Percentiles rank a stretch among this genome's conserved stretches.
Conservation (phyloP, 2,329 filamentous ascomycete genomes). For the Tolypocladium guangdongense region DNA sequence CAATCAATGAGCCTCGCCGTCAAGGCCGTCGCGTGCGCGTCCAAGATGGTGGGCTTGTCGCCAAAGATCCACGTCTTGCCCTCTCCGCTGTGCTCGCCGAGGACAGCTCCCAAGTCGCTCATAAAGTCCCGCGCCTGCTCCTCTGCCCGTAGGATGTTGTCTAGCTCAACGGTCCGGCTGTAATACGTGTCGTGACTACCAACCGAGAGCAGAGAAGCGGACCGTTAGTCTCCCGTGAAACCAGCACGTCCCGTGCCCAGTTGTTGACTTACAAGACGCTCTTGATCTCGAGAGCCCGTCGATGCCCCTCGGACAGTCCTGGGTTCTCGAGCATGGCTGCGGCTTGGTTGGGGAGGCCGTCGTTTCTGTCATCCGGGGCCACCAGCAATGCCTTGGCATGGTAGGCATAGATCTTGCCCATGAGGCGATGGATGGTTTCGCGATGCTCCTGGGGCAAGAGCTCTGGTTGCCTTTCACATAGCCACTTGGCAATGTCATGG, state of each 20-base stretch:
- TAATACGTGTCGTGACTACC: conserved; percentile 16
- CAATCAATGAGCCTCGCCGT: conserved; percentile 13
- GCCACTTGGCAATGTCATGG: conserved; percentile 15
- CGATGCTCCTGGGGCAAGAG: conserved; percentile 13
- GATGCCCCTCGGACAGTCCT: conserved; percentile 13
- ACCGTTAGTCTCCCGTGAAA: neutral
- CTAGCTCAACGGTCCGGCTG: conserved; percentile 11
- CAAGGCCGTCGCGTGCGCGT: conserved; percentile 14
- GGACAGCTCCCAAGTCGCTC: conserved; percentile 8
- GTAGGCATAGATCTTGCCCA: conserved; percentile 15
- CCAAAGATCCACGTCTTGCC: conserved; percentile 16
- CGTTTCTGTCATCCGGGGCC: conserved; percentile 10
- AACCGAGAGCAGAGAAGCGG: neutral
- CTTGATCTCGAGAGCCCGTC: conserved; percentile 18
- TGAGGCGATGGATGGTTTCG: conserved; percentile 10
- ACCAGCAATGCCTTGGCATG: conserved; percentile 14
- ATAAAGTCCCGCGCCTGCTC: conserved; percentile 11
- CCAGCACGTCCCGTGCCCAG: too few species aligned
- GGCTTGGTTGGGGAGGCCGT: conserved; percentile 16
- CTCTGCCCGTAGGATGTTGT: conserved; percentile 13
- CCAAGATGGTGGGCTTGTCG: conserved; percentile 15
- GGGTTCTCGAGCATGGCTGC: conserved; percentile 16
- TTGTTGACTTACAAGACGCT: conserved; percentile 16
- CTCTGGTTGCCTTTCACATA: conserved; percentile 16
- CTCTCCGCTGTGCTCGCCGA: conserved; percentile 5